phyloP scores from a whole-genome alignment of 1,139 yeast genomes.

The Saccharomycopsis crataegensis region DNA sequence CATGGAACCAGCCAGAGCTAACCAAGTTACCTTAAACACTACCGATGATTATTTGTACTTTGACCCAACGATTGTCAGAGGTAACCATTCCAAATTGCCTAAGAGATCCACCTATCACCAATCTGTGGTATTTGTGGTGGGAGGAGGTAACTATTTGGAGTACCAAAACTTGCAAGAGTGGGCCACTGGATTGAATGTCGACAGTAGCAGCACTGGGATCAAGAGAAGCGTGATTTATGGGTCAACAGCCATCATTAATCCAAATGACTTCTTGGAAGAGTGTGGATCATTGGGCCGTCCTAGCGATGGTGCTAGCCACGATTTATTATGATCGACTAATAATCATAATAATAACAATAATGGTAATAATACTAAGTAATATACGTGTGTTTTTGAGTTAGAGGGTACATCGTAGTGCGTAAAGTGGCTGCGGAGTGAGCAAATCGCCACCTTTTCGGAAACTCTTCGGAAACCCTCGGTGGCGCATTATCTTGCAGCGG shows the following conservation, averaged over 20 bases:
- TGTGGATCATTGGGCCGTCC: conserved; percentile 48
- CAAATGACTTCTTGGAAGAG: conserved; percentile 68
- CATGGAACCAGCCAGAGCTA: conserved; percentile 70
- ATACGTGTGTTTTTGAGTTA: too few species aligned
- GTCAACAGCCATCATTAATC: conserved; percentile 73
- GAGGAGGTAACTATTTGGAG: conserved; percentile 94
- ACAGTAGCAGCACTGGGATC: conserved; percentile 20
- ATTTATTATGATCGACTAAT: background rate
- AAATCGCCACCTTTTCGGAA: too few species aligned
- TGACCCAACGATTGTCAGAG: conserved; percentile 81
- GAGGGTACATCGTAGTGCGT: too few species aligned
- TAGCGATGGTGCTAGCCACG: too few species aligned
- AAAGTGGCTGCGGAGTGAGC: too few species aligned
- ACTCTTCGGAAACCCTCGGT: too few species aligned
- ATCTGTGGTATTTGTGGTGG: conserved; percentile 84
- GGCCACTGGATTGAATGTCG: conserved; percentile 41
- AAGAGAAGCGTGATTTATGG: conserved; percentile 65
- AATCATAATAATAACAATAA: background rate
- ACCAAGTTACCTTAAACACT: conserved; percentile 50
- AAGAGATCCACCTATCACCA: conserved; percentile 76
- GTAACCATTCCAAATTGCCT: conserved; percentile 85
- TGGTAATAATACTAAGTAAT: too few species aligned
- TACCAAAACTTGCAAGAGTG: conserved; percentile 92
- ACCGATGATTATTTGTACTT: conserved; percentile 88
- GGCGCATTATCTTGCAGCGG: too few species aligned